Evolutionary conservation across 352 stramenopile genomes (phyloP).

Genomic region (Phytophthora syringae): DNA sequence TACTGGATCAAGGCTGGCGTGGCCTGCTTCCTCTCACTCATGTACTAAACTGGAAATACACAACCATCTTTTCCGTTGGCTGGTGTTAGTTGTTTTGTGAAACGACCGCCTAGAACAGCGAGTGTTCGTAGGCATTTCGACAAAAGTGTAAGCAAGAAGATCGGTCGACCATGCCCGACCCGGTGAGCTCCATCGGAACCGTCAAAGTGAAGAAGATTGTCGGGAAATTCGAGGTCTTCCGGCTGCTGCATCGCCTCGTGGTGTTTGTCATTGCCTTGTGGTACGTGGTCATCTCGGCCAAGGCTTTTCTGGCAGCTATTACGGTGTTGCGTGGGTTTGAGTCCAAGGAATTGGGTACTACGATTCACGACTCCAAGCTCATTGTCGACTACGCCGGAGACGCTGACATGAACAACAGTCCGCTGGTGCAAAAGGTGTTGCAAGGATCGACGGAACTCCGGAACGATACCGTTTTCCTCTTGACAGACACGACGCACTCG

Average conservation of each 20-base stretch:
- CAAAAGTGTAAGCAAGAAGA: too few relatives aligned
- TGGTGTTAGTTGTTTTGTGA: too few relatives aligned
- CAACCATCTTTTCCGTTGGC: too few relatives aligned
- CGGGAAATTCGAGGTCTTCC: slow-evolving; percentile 15
- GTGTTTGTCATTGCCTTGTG: slow-evolving; percentile 30
- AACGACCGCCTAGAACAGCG: too few relatives aligned
- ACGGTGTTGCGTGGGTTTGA: slow-evolving; percentile 29
- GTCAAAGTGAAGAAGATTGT: too few relatives aligned
- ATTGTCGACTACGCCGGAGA: slow-evolving; percentile 39
- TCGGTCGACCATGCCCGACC: too few relatives aligned
- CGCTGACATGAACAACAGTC: slow-evolving; percentile 32
- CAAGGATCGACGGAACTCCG: slow-evolving; percentile 29
- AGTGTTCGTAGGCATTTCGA: too few relatives aligned
- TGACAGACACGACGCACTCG: slow-evolving; percentile 16
- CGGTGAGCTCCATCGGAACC: too few relatives aligned
- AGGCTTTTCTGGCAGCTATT: slow-evolving; percentile 16
- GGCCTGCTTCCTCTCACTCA: slow-evolving; percentile 92
- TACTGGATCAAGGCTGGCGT: slow-evolving; percentile 97
- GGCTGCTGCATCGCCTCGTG: slow-evolving; percentile 17
- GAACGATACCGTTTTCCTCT: slow-evolving; percentile 42
- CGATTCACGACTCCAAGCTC: slow-evolving; percentile 20
- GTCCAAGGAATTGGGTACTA: slow-evolving; percentile 20
- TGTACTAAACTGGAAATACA: too few relatives aligned
- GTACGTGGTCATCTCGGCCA: slow-evolving; percentile 29
- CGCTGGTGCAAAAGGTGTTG: slow-evolving; percentile 31